Evolutionary conservation across 495 filamentous ascomycete genomes (phyloP).

Genomic region (Trichoderma orchidacearum): DNA sequence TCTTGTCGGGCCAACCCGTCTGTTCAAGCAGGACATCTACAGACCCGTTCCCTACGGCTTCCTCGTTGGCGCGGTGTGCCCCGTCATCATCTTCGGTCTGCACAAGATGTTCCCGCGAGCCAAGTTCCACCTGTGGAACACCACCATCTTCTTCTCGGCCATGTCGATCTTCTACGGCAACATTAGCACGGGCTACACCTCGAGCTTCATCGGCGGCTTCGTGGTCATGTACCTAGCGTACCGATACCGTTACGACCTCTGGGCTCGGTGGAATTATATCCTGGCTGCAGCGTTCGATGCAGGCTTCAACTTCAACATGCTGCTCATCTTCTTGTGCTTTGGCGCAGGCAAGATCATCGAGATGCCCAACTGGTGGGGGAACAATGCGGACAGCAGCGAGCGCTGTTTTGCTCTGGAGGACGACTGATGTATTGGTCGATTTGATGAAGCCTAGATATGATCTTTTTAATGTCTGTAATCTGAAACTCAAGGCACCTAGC

Average conservation of each 20-base stretch:
- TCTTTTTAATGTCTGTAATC: background rate
- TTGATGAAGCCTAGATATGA: background rate
- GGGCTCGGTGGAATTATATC: conserved; percentile 43
- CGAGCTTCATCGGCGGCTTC: conserved; percentile 40
- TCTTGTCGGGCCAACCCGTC: conserved; percentile 35
- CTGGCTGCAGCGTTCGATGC: conserved; percentile 44
- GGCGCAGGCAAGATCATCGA: conserved; percentile 34
- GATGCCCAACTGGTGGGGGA: conserved; percentile 48
- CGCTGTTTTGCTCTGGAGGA: conserved; percentile 19
- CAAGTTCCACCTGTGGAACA: conserved; percentile 42
- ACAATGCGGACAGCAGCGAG: conserved; percentile 22
- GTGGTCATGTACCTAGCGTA: conserved; percentile 43
- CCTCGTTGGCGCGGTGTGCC: conserved; percentile 36
- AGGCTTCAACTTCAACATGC: conserved; percentile 42
- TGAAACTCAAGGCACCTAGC: no score
- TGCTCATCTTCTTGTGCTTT: conserved; percentile 43
- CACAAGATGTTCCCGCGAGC: conserved; percentile 33
- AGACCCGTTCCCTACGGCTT: conserved; percentile 39
- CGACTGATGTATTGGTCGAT: background rate
- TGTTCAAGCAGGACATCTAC: conserved; percentile 37
- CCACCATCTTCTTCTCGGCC: conserved; percentile 38
- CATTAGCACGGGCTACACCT: conserved; percentile 39
- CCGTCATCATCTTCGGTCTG: conserved; percentile 30
- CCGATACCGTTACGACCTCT: conserved; percentile 36
- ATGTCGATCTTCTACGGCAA: conserved; percentile 32